phyloP scores from a whole-genome alignment of 2,329 filamentous ascomycete species.

The Colletotrichum horii region DNA sequence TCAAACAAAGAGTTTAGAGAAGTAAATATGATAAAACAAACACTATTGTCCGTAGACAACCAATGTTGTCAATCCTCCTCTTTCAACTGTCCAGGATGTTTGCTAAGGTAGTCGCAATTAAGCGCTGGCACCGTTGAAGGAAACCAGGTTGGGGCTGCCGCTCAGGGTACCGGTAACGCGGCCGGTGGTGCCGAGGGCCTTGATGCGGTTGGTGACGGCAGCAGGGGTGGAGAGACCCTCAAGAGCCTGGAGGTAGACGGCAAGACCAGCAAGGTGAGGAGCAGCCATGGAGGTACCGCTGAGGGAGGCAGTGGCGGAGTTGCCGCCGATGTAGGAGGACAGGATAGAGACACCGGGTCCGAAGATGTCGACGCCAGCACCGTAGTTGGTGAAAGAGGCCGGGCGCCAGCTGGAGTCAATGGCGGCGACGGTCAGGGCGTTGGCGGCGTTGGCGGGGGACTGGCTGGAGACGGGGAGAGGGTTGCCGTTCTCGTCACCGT shows the following conservation, averaged over 20 bases:
- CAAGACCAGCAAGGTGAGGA: slow-evolving; percentile 66
- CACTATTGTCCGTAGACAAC: background rate
- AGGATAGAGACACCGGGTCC: slow-evolving; percentile 53
- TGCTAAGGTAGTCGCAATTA: background rate
- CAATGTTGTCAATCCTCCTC: background rate
- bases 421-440: slow-evolving; percentile 60
- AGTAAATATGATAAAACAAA: background rate
- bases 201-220: slow-evolving; percentile 45
- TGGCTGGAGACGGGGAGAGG: slow-evolving; percentile 28
- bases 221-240: slow-evolving; percentile 45
- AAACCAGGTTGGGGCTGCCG: slow-evolving; percentile 49
- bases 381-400: slow-evolving; percentile 56
- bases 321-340: slow-evolving; percentile 50
- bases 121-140: slow-evolving; percentile 47
- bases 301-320: slow-evolving; percentile 47
- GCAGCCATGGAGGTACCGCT: slow-evolving; percentile 68
- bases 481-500: slow-evolving; percentile 40
- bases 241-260: slow-evolving; percentile 57
- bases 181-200: slow-evolving; percentile 43
- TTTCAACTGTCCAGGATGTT: background rate
- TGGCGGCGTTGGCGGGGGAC: slow-evolving; percentile 53
- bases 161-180: slow-evolving; percentile 36
- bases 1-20: background rate
- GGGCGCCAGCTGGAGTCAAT: slow-evolving; percentile 42
- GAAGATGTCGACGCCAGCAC: slow-evolving; percentile 52